Evolutionary conservation across 495 filamentous ascomycete genomes (phyloP).

Genomic region (Lepraria neglecta): DNA sequence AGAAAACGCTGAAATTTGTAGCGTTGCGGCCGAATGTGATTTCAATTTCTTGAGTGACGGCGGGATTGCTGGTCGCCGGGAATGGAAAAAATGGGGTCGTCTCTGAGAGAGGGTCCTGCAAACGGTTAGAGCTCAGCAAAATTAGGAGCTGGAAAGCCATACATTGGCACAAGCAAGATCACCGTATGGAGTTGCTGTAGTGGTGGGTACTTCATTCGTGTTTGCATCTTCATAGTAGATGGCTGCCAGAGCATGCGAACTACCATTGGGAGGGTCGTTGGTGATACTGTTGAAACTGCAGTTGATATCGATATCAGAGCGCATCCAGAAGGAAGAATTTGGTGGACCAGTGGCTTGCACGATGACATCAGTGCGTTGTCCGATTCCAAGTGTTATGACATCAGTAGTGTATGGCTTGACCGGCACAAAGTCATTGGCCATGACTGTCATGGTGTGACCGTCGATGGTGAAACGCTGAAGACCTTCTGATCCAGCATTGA

Average conservation of each 20-base stretch:
- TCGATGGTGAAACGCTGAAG: slow-evolving; percentile 41
- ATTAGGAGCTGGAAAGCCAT: slow-evolving; percentile 33
- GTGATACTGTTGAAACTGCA: background rate
- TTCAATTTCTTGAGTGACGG: slow-evolving; percentile 43
- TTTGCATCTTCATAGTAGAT: slow-evolving; percentile 41
- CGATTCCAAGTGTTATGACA: slow-evolving; percentile 22
- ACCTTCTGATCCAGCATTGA: slow-evolving; percentile 50
- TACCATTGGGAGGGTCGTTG: slow-evolving; percentile 7
- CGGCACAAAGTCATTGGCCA: slow-evolving; percentile 46
- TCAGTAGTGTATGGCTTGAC: slow-evolving; percentile 32
- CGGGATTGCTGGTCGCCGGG: slow-evolving; percentile 41
- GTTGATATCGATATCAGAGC: slow-evolving; percentile 25
- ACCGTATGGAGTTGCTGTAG: slow-evolving; percentile 14
- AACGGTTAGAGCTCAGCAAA: slow-evolving; percentile 31
- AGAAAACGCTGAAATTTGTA: slow-evolving; percentile 47
- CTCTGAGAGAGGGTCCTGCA: slow-evolving; percentile 41
- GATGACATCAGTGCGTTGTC: slow-evolving; percentile 41
- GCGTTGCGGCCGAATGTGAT: slow-evolving; percentile 47
- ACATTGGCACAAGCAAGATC: slow-evolving; percentile 38
- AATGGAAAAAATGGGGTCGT: slow-evolving; percentile 52
- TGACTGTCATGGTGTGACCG: slow-evolving; percentile 35
- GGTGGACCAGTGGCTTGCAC: slow-evolving; percentile 31
- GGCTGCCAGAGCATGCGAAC: slow-evolving; percentile 32
- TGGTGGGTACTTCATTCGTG: slow-evolving; percentile 22
- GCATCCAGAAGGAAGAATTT: slow-evolving; percentile 38